Evolutionary conservation across 2,329 filamentous ascomycete species (phyloP).

Genomic region (Thyridium curvatum): DNA sequence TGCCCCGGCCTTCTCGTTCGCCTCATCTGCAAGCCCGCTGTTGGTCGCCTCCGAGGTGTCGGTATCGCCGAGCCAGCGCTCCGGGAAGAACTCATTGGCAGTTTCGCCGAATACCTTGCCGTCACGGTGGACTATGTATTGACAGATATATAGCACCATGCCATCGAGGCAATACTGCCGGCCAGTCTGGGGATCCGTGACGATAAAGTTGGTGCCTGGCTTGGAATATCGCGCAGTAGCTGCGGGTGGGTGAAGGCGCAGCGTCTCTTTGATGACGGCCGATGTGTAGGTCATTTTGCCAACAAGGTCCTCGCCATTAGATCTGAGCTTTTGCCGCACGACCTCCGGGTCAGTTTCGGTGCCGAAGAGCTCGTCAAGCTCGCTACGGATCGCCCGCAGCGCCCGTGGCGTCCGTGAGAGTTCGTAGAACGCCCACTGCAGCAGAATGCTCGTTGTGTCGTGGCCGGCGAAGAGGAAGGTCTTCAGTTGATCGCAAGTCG

Average conservation of each 20-base stretch:
- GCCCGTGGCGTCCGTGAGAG: slow-evolving; percentile 22
- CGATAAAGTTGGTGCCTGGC: slow-evolving; percentile 17
- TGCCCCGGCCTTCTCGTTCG: slow-evolving; percentile 2
- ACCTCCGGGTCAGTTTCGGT: slow-evolving; percentile 16
- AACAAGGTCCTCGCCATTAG: slow-evolving; percentile 21
- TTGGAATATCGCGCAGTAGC: slow-evolving; percentile 19
- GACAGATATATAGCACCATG: slow-evolving; percentile 25
- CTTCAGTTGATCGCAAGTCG: slow-evolving; percentile 28
- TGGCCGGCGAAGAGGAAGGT: slow-evolving; percentile 34
- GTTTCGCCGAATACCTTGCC: slow-evolving; percentile 24
- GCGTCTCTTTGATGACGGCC: slow-evolving; percentile 30
- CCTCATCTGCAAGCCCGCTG: not conserved
- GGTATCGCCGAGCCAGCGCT: slow-evolving; percentile 28
- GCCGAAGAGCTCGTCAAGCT: slow-evolving; percentile 28
- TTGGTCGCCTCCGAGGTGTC: slow-evolving; percentile 16
- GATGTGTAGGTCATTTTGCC: slow-evolving; percentile 24
- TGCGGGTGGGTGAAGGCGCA: slow-evolving; percentile 26
- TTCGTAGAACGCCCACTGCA: slow-evolving; percentile 30
- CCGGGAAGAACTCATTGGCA: slow-evolving; percentile 28
- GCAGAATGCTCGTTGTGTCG: slow-evolving; percentile 29
- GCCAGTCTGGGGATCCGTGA: slow-evolving; percentile 18
- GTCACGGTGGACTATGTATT: slow-evolving; percentile 26
- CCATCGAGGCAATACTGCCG: slow-evolving; percentile 23
- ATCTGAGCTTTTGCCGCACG: slow-evolving; percentile 17
- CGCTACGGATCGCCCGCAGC: slow-evolving; percentile 19